These are phyloP conservation scores for Cercospora sp. DNA, from an alignment of 2,329 filamentous ascomycete genomes.

Conservation along the genomic window DNA sequence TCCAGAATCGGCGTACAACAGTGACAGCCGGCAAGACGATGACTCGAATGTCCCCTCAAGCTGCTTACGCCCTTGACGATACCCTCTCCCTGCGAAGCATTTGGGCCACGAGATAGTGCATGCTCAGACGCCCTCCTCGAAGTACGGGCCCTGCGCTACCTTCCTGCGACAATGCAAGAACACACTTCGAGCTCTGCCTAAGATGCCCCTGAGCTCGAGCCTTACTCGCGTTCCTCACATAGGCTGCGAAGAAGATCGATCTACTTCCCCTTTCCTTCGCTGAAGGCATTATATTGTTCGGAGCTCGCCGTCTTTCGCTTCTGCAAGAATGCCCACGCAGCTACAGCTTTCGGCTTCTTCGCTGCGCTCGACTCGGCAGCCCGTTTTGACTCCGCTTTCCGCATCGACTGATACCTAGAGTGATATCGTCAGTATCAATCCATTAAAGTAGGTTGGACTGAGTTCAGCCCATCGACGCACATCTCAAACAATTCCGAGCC, in stretches of 20 bases:
- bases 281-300: not conserved
- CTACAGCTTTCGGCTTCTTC: not conserved
- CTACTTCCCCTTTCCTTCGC: not conserved
- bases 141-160: too few species aligned
- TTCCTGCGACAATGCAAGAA: not conserved
- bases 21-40: not conserved
- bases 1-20: not conserved
- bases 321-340: not conserved
- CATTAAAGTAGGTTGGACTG: not conserved
- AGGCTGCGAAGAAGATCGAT: not conserved
- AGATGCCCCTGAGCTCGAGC: not conserved
- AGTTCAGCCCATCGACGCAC: not conserved
- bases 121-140: not conserved
- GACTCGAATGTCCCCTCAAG: not conserved
- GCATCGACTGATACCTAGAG: not conserved
- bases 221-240: not conserved
- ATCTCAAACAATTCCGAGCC: not conserved
- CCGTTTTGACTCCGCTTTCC: not conserved
- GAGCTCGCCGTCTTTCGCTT: too few species aligned
- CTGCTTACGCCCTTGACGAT: not conserved
- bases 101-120: not conserved
- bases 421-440: not conserved
- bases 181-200: not conserved
- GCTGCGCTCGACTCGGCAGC: not conserved
- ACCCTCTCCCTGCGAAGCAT: not conserved